phyloP scores from a whole-genome alignment of 306 rosid species.

The Oemleria cerasiformis region DNA sequence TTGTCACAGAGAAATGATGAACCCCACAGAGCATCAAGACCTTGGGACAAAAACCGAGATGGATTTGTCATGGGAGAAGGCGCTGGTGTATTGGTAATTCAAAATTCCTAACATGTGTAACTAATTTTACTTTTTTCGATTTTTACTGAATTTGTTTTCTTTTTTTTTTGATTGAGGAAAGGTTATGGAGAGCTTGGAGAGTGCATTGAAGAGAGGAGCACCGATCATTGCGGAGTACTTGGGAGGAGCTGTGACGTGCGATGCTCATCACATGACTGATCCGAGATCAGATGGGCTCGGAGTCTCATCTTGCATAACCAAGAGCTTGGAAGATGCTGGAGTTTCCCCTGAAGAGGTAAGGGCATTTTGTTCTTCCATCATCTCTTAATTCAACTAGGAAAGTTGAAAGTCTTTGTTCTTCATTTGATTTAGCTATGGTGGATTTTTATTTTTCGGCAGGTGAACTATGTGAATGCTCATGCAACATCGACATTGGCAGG shows the following conservation, averaged over 20 bases:
- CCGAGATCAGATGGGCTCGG: constrained; percentile 75
- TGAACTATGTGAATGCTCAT: constrained; percentile 78
- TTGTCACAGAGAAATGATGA: constrained; percentile 62
- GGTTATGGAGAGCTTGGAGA: constrained; percentile 75
- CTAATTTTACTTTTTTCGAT: neutral
- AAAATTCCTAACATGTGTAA: neutral
- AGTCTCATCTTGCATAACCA: constrained; percentile 60
- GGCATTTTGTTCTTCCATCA: neutral
- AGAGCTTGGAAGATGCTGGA: constrained; percentile 58
- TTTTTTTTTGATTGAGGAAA: constrained; percentile 7
- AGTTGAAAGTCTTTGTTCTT: neutral
- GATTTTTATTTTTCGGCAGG: constrained; percentile 37
- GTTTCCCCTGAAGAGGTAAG: constrained; percentile 73
- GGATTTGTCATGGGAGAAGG: constrained; percentile 83
- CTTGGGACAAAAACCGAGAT: constrained; percentile 76
- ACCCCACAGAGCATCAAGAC: constrained; percentile 68
- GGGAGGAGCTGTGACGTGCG: constrained; percentile 68
- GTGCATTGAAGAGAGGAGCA: constrained; percentile 63
- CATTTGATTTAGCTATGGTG: neutral
- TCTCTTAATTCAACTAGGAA: neutral
- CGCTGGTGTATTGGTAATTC: constrained; percentile 59
- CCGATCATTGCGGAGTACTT: constrained; percentile 59
- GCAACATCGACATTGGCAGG: constrained; percentile 77
- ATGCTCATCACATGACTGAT: constrained; percentile 79
- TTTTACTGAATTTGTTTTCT: neutral